Evolutionary conservation across 2,329 filamentous ascomycete species (phyloP), one percentile per base, ranked within the genome.

Genomic region (Arthrinium puccinioides): DNA sequence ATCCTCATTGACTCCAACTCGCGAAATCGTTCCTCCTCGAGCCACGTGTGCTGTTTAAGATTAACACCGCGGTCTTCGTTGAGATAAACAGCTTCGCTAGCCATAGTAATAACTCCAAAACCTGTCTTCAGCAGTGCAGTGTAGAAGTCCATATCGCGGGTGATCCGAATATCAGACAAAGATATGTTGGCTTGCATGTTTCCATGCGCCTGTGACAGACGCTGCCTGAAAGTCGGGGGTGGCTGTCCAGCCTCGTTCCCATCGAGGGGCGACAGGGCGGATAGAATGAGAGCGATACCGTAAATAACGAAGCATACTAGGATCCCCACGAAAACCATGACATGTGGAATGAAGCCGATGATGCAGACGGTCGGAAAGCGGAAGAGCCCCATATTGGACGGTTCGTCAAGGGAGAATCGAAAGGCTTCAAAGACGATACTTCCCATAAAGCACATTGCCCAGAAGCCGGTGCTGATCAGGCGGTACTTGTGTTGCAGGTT

Each of bases 131-230:
- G 70, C 5, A 97, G 68, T 0, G 87, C 85, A 0, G 88, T 94
- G 57, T 97, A 98, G 55, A 97, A 96, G 56, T 98, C 92, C 69
- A 97, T 94, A 38, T 87, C 80, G 67, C 84, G 80, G 29, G 82
- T 86, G 38, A 97, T 76, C 10, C 82, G 78, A 25, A 96, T 77
- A 26, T 84, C 82, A 2, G 84, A 84, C 16, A 96, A 71, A 10
- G 92, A 88, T 4, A 90, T 78, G 41, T 92, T 92, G 3, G 89
- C 89, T 60, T 96, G 89, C 72, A 97, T 83, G 48, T 97, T 97
- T 33, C 76, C 76, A 53, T 94, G 87, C 0, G 90, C 89, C 34
- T 76, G 70, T 2, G 62, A 55, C 19, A 94, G 66, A 32, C 87
- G 74, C 50, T 86, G 76, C 25, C 61, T 56, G 39, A 79, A 69